phyloP scores from a whole-genome alignment of 148 eudicot genomes.

The Chenopodium album region DNA sequence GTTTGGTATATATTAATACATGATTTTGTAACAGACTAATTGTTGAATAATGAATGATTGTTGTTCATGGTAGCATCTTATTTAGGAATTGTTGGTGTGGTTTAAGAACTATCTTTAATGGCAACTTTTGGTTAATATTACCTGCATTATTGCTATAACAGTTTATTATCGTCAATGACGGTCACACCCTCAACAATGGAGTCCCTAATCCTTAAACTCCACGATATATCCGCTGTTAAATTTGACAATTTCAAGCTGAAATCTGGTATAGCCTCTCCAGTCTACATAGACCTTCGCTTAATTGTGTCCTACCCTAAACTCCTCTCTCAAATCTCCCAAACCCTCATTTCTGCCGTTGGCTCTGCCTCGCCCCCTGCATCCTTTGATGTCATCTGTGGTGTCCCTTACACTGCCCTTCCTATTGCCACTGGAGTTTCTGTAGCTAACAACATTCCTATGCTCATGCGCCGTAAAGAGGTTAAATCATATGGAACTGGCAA shows the following conservation, averaged over 20 bases:
- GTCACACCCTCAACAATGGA: slow-evolving; percentile 41
- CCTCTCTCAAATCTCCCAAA: slow-evolving; percentile 62
- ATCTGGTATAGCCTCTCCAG: slow-evolving; percentile 77
- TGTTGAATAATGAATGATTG: too few relatives aligned
- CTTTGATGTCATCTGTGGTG: slow-evolving; percentile 75
- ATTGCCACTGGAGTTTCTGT: slow-evolving; percentile 80
- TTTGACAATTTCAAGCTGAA: slow-evolving; percentile 85
- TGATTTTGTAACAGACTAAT: too few relatives aligned
- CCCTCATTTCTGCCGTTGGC: slow-evolving; percentile 46
- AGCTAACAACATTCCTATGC: slow-evolving; percentile 52
- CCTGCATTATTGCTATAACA: too few relatives aligned
- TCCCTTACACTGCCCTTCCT: slow-evolving; percentile 89
- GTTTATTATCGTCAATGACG: background rate
- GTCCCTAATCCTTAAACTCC: slow-evolving; percentile 67
- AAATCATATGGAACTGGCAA: slow-evolving; percentile 75
- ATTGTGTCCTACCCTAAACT: slow-evolving; percentile 78
- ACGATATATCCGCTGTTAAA: slow-evolving; percentile 81
- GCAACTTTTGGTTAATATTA: too few relatives aligned
- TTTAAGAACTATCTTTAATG: too few relatives aligned
- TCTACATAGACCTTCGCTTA: slow-evolving; percentile 90
- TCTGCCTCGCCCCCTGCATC: slow-evolving; percentile 28
- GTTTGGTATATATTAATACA: too few relatives aligned
- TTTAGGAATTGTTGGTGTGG: too few relatives aligned
- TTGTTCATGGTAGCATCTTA: too few relatives aligned
- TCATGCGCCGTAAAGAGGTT: slow-evolving; percentile 84